Conservation (phyloP, 1,284 basidiomycete species). For the Trichosporon coremiiforme region DNA sequence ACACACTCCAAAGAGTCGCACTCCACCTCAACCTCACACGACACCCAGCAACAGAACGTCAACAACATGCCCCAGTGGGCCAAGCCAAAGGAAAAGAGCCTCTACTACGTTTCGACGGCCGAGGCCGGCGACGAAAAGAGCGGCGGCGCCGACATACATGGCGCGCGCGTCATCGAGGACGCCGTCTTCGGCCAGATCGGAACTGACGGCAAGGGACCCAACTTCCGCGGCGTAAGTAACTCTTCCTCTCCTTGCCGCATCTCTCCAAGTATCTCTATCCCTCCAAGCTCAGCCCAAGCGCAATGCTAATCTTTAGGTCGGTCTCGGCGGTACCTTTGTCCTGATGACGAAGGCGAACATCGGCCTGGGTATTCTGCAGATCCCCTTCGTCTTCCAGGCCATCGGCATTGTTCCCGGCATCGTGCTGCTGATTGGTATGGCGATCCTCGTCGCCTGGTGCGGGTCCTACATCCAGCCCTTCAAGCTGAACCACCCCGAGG, state of each 20-base stretch:
- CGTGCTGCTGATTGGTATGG: slow-evolving; percentile 41
- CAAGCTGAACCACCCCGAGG: slow-evolving; percentile 36
- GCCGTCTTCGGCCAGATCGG: slow-evolving; percentile 43
- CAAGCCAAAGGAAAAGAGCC: background rate
- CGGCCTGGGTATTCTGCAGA: slow-evolving; percentile 45
- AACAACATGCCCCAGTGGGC: background rate
- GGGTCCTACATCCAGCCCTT: slow-evolving; percentile 32
- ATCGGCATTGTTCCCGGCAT: slow-evolving; percentile 46
- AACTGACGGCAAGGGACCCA: slow-evolving; percentile 32
- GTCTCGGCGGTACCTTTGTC: slow-evolving; percentile 32
- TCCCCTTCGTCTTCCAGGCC: slow-evolving; percentile 42
- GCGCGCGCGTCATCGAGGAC: slow-evolving; percentile 25
- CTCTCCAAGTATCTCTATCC: too few relatives aligned
- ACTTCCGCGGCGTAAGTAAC: slow-evolving; percentile 41
- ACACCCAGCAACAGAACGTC: background rate
- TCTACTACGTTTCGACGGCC: slow-evolving; percentile 7
- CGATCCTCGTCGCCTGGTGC: slow-evolving; percentile 41
- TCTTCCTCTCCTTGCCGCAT: too few relatives aligned
- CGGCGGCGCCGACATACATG: slow-evolving; percentile 20
- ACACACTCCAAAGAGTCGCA: background rate
- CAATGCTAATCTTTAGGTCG: slow-evolving; percentile 22
- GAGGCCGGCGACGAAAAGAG: slow-evolving; percentile 25
- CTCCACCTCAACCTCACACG: background rate
- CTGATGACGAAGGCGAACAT: slow-evolving; percentile 45
- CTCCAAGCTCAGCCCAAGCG: too few relatives aligned